These are phyloP conservation scores for Beta vulgaris DNA, from an alignment of 148 eudicot genomes.

Conservation along the genomic window DNA sequence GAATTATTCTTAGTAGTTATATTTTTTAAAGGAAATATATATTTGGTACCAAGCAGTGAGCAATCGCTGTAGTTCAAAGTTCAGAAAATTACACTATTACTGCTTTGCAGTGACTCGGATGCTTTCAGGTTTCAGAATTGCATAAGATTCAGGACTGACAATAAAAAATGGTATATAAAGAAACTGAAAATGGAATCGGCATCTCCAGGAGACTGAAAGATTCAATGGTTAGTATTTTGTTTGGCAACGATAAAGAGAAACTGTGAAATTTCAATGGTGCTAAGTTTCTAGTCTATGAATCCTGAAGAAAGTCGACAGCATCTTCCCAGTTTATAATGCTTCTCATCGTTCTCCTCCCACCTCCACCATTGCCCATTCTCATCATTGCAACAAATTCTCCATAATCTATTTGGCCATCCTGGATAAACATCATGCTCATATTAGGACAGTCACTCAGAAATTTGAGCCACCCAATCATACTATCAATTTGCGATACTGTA, in stretches of 20 bases:
- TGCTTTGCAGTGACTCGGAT: not conserved
- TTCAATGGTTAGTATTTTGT: slow-evolving; percentile 14
- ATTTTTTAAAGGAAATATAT: not conserved
- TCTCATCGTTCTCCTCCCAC: slow-evolving; percentile 61
- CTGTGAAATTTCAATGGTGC: not conserved
- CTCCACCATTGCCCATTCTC: slow-evolving; percentile 61
- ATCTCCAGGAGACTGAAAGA: not conserved
- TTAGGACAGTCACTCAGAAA: not conserved
- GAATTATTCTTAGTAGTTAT: not conserved
- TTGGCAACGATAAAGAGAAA: not conserved
- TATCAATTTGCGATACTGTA: too few species aligned
- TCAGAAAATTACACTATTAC: not conserved
- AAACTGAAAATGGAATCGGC: not conserved
- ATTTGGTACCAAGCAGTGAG: not conserved
- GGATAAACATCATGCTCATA: slow-evolving; percentile 17
- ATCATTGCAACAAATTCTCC: slow-evolving; percentile 80
- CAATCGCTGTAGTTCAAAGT: not conserved
- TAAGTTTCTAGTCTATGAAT: slow-evolving; percentile 21
- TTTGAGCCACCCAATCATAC: not conserved
- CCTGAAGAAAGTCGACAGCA: slow-evolving; percentile 33
- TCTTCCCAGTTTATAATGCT: slow-evolving; percentile 50
- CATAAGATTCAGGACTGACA: not conserved
- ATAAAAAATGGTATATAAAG: not conserved
- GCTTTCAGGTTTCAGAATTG: not conserved
- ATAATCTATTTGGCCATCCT: slow-evolving; percentile 81